Conservation (phyloP, 208 protist species). For the Angomonas desouzai region DNA sequence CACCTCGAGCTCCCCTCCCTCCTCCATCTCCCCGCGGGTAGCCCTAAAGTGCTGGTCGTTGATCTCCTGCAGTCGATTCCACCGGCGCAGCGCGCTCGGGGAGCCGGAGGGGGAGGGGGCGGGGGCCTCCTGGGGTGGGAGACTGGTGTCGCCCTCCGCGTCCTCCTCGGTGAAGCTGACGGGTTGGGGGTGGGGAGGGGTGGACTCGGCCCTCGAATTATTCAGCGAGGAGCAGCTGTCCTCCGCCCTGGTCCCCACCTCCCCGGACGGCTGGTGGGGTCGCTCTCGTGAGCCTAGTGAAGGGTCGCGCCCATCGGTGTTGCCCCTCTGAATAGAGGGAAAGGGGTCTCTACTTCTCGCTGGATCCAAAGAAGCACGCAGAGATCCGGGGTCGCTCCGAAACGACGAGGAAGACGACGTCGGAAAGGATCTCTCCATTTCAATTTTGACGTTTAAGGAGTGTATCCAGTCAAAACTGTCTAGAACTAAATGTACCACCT, state of each 20-base stretch:
- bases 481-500: too few species aligned
- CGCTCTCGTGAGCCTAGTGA: background rate
- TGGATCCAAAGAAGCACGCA: background rate
- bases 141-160: background rate
- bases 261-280: too few species aligned
- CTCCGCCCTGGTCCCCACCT: background rate
- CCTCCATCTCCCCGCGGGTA: background rate
- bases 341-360: background rate
- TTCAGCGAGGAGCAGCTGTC: background rate
- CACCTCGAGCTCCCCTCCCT: conserved; percentile 1
- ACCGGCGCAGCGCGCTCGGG: background rate
- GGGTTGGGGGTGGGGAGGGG: background rate
- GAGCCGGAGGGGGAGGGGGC: background rate
- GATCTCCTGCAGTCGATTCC: background rate
- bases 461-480: too few species aligned
- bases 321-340: background rate
- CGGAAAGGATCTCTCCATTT: background rate
- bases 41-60: background rate
- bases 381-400: background rate
- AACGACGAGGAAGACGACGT: conserved; percentile 3
- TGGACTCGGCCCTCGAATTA: background rate
- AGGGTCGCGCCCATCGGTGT: background rate
- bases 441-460: background rate
- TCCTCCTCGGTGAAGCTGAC: conserved; percentile 4
- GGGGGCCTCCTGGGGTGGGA: background rate